Base-by-base conservation (phyloP, 2,329 filamentous ascomycete genomes). In the Trichoderma sp. region DNA sequence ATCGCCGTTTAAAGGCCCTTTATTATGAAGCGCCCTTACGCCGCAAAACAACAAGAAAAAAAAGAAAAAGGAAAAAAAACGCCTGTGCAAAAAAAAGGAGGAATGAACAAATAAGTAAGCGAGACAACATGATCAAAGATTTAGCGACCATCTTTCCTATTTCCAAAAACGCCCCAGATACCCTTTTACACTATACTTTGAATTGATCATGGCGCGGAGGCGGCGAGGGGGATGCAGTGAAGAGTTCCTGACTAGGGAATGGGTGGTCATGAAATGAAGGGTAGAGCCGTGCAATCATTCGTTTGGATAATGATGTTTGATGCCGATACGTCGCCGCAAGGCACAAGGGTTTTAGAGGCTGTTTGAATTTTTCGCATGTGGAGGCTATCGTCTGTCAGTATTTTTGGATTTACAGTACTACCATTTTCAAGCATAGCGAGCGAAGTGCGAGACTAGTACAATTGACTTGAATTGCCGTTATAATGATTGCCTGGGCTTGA, bases 1-100 rank as follows among this genome's bases (percentile, higher is more conserved):
- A 90, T 92, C 68, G 79, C 80, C 19, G 82, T 90, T 19, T 88
- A 75, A 39, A 37, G 6, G 45, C 22, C 5, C 2, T 39, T 32
- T 59, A 58, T 54, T 54, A 29, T 13, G 2, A 56, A 19, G 25
- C 45, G 50, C 19, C 12, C 19, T 10, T 42, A 17, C 50, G 45
- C 34, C 32, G 12, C 25, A 9, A 17, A 35, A 45, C 17, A 25
- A 17, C 12, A 60, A 29, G 34, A 12, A 39, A 25, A 34, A 29
- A n/a, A 45, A 25, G 2, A 3, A 42, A 34, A 42, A 22, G 9
- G 29, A 17, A 52, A 50, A 32, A 48, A 19, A 37, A 37, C 5
- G 12, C 42, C n/a, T n/a, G 39, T n/a, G 10, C 42, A 13, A 34
- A 37, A 32, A 15, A 32, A 56, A 25, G 39, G 25, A 34, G 32